Conservation (phyloP, 2,329 filamentous ascomycete genomes). For the Alternaria alternata region DNA sequence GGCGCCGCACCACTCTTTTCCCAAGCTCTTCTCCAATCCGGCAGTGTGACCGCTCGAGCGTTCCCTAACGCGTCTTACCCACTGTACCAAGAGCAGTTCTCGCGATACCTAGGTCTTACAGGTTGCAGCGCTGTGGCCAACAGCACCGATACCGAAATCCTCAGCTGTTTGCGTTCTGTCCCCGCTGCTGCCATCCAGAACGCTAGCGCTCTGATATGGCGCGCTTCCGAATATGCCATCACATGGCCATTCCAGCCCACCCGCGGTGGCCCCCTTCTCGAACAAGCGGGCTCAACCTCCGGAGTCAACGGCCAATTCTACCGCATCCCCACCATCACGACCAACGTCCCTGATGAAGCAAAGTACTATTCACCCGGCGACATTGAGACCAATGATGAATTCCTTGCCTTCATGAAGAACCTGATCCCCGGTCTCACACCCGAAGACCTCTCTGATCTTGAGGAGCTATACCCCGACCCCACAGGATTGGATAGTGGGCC, state of each 20-base stretch:
- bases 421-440: constrained; percentile 29
- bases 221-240: constrained; percentile 47
- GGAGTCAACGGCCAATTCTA: constrained; percentile 36
- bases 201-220: constrained; percentile 44
- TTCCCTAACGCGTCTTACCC: constrained; percentile 41
- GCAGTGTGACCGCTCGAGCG: constrained; percentile 36
- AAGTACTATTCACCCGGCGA: constrained; percentile 35
- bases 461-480: constrained; percentile 38
- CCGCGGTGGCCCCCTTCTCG: constrained; percentile 53
- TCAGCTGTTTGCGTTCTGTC: constrained; percentile 51
- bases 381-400: constrained; percentile 44
- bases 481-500: constrained; percentile 30
- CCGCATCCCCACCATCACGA: constrained; percentile 35
- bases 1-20: constrained; percentile 35
- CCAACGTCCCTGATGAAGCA: constrained; percentile 46
- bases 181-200: constrained; percentile 48
- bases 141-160: constrained; percentile 40
- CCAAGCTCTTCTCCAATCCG: constrained; percentile 39
- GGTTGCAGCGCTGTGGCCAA: constrained; percentile 29
- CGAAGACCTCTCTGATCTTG: constrained; percentile 28
- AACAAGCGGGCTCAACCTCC: constrained; percentile 53
- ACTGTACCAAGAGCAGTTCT: constrained; percentile 38
- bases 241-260: constrained; percentile 59
- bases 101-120: constrained; percentile 24
- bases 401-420: constrained; percentile 40